Conservation (phyloP, 1,139 yeast species). For the Suhomyces anneliseae region DNA sequence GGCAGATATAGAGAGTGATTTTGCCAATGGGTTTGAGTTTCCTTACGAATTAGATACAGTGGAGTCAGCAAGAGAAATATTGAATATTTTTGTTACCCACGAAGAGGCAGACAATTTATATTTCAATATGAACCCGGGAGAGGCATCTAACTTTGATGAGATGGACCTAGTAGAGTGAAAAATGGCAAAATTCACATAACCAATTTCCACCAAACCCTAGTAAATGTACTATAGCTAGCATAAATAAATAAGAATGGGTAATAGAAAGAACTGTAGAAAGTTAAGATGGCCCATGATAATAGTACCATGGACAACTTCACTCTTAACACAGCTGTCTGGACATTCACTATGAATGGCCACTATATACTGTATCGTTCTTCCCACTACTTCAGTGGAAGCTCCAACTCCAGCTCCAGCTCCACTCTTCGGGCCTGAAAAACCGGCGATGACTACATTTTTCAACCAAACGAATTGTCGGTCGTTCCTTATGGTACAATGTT, state of each 20-base stretch:
- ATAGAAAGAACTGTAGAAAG: not conserved
- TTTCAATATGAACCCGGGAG: slow-evolving; percentile 57
- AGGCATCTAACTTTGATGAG: slow-evolving; percentile 23
- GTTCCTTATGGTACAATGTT: slow-evolving; percentile 5
- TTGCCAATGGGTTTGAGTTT: slow-evolving; percentile 60
- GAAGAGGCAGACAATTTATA: slow-evolving; percentile 80
- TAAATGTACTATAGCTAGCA: not conserved
- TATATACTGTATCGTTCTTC: too few relatives aligned
- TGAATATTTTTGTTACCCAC: slow-evolving; percentile 68
- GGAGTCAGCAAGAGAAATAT: slow-evolving; percentile 68
- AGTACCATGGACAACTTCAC: not conserved
- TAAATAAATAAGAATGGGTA: not conserved
- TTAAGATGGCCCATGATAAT: not conserved
- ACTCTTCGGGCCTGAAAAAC: too few relatives aligned
- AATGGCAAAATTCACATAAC: too few relatives aligned
- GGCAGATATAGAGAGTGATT: slow-evolving; percentile 41
- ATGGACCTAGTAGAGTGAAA: slow-evolving; percentile 20
- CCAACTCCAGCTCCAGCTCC: too few relatives aligned
- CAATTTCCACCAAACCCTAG: not conserved
- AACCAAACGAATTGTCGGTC: too few relatives aligned
- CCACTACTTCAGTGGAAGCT: not conserved
- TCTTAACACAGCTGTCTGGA: too few relatives aligned
- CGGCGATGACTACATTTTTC: too few relatives aligned
- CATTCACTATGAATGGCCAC: too few relatives aligned
- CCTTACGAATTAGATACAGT: slow-evolving; percentile 64